phyloP scores from a whole-genome alignment of 192 early-diverging fungal genomes.

The Backusella psychrophila region DNA sequence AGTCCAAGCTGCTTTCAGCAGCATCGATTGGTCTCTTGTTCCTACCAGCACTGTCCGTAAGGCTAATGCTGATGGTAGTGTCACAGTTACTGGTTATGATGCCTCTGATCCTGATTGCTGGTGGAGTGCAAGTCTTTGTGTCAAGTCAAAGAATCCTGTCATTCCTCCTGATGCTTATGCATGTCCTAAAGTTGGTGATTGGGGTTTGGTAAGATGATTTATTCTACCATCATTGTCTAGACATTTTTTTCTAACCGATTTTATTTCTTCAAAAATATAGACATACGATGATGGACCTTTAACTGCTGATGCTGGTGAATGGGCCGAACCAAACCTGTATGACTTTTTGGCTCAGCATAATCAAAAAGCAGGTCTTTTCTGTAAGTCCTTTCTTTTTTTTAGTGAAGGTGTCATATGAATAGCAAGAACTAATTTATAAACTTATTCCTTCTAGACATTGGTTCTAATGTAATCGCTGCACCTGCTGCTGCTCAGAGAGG shows the following conservation, averaged over 20 bases:
- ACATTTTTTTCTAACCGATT: neutral
- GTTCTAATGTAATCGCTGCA: constrained; percentile 37
- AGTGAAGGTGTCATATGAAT: neutral
- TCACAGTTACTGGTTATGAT: constrained; percentile 30
- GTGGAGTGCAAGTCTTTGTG: constrained; percentile 34
- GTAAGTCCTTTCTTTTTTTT: constrained; percentile 16
- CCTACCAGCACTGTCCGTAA: constrained; percentile 23
- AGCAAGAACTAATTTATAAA: neutral
- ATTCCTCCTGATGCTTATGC: constrained; percentile 33
- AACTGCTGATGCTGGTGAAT: constrained; percentile 21
- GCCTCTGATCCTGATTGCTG: constrained; percentile 35
- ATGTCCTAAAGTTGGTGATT: constrained; percentile 33
- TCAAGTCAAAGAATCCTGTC: constrained; percentile 24
- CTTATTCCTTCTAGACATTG: constrained; percentile 27
- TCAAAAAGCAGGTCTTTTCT: constrained; percentile 43
- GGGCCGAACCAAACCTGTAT: constrained; percentile 37
- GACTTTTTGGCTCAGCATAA: constrained; percentile 41
- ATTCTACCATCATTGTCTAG: neutral
- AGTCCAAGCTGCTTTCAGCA: constrained; percentile 26
- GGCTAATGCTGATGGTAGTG: constrained; percentile 31
- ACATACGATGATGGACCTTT: constrained; percentile 40
- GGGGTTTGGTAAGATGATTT: constrained; percentile 23
- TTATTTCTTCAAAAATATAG: neutral
- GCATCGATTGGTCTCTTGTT: constrained; percentile 37
- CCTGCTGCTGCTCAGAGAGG: constrained; percentile 37